A percentile compares a stretch with the other conserved stretches of the same genome.
phyloP scores from a whole-genome alignment of 2,329 filamentous ascomycete genomes.

The Hyphodiscus sp. region DNA sequence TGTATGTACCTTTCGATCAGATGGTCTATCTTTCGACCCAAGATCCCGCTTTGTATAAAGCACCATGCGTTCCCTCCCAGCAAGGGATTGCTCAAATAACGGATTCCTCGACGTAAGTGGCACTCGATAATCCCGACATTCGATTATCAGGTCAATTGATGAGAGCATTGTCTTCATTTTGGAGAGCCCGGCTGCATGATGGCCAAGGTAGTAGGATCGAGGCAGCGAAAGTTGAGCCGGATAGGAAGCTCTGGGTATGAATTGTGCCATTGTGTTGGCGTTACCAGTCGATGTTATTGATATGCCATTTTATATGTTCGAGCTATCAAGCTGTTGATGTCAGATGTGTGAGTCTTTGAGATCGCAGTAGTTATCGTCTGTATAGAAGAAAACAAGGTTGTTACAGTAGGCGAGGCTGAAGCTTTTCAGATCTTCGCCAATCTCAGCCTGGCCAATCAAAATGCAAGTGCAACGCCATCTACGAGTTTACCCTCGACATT shows the following conservation, averaged over 20 bases:
- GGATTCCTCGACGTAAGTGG: constrained; percentile 88
- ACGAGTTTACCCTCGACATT: neutral
- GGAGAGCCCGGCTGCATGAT: constrained; percentile 74
- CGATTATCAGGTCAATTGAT: constrained; percentile 80
- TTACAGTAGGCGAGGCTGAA: constrained; percentile 21
- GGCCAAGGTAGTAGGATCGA: constrained; percentile 89
- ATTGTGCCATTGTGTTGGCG: constrained; percentile 33
- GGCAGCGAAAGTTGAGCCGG: constrained; percentile 67
- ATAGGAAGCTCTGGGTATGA: constrained; percentile 70
- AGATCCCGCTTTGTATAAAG: constrained; percentile 91
- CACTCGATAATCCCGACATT: constrained; percentile 90
- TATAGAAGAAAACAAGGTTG: neutral
- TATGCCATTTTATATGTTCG: constrained; percentile 10
- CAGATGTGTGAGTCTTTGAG: too few relatives aligned
- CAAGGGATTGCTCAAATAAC: constrained; percentile 72
- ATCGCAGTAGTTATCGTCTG: constrained; percentile 15
- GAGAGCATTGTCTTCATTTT: constrained; percentile 78
- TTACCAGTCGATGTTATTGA: constrained; percentile 8
- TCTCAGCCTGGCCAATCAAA: neutral
- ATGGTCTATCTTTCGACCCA: constrained; percentile 40
- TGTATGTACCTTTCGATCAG: constrained; percentile 35
- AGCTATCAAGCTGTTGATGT: constrained; percentile 10
- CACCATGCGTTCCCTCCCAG: constrained; percentile 67
- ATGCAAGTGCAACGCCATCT: neutral
- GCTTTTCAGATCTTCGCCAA: constrained; percentile 14